These are phyloP conservation scores for Dioscorea alata DNA, from an alignment of 106 monocot genomes.

Conservation along the genomic window DNA sequence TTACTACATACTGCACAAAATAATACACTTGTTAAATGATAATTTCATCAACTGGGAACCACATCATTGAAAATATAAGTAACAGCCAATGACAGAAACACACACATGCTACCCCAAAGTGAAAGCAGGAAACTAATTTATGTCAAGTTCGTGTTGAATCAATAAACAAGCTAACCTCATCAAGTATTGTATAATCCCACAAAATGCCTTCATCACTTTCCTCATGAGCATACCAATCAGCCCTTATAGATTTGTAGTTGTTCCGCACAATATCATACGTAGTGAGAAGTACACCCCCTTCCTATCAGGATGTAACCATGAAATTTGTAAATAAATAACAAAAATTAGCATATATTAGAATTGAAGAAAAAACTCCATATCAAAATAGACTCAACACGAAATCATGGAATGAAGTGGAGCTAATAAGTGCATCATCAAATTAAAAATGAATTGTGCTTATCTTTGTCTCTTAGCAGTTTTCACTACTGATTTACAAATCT, in stretches of 20 bases:
- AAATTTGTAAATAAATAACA: not conserved
- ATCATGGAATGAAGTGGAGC: too few species aligned
- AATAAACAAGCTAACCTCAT: constrained; percentile 52
- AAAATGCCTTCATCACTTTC: constrained; percentile 44
- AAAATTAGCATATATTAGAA: not conserved
- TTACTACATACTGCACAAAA: too few species aligned
- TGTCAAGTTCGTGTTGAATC: not conserved
- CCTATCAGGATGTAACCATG: constrained; percentile 25
- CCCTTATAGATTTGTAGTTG: constrained; percentile 78
- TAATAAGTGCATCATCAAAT: too few species aligned
- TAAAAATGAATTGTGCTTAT: too few species aligned
- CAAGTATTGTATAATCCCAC: constrained; percentile 93
- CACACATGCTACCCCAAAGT: not conserved
- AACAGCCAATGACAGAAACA: too few species aligned
- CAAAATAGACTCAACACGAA: too few species aligned
- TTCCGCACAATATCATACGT: constrained; percentile 96
- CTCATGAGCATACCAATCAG: constrained; percentile 31
- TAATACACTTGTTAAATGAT: too few species aligned
- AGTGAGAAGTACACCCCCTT: constrained; percentile 88
- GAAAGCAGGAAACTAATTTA: not conserved
- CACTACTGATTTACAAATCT: too few species aligned
- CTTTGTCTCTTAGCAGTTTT: too few species aligned
- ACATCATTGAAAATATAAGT: too few species aligned
- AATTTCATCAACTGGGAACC: too few species aligned
- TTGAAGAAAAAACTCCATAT: too few species aligned